These are phyloP conservation scores for Zostera marina DNA, from an alignment of 116 monocot genomes.

Conservation along the genomic window DNA sequence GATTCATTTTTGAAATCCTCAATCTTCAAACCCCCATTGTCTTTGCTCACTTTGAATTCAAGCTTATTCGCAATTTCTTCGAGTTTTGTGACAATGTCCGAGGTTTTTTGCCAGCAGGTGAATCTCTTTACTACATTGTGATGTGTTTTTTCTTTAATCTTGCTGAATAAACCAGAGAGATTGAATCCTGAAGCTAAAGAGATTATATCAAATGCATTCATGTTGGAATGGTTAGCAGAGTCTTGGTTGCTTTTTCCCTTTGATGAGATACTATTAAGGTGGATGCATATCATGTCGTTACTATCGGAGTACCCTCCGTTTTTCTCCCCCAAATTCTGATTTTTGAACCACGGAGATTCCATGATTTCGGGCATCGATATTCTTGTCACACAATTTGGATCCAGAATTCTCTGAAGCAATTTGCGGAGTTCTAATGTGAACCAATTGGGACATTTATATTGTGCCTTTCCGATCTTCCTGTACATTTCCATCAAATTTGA, in stretches of 20 bases:
- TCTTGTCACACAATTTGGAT: conserved; percentile 13
- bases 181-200: conserved; percentile 33
- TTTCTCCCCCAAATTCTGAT: conserved; percentile 2
- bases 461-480: conserved; percentile 19
- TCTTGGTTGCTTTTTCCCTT: conserved; percentile 2
- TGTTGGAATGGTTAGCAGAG: conserved; percentile 6
- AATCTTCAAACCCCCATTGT: conserved; percentile 30
- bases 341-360: conserved; percentile 27
- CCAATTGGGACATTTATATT: conserved; percentile 16
- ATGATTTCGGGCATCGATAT: conserved; percentile 9
- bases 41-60: conserved; percentile 31
- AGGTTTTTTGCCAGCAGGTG: conserved; percentile 20
- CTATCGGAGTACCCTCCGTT: background rate
- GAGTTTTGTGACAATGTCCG: conserved; percentile 28
- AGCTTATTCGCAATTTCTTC: conserved; percentile 29
- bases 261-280: background rate
- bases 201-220: conserved; percentile 48
- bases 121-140: conserved; percentile 14
- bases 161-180: conserved; percentile 35
- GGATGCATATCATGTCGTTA: conserved; percentile 1
- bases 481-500: conserved; percentile 28
- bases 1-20: conserved; percentile 24
- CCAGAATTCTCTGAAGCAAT: conserved; percentile 11
- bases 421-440: conserved; percentile 13
- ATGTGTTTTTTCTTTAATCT: conserved; percentile 4